A percentile compares a stretch with the other conserved stretches of the same genome.
These are phyloP conservation scores for Rutstroemia sp. DNA, from an alignment of 2,329 filamentous ascomycete species.

Conservation along the genomic window DNA sequence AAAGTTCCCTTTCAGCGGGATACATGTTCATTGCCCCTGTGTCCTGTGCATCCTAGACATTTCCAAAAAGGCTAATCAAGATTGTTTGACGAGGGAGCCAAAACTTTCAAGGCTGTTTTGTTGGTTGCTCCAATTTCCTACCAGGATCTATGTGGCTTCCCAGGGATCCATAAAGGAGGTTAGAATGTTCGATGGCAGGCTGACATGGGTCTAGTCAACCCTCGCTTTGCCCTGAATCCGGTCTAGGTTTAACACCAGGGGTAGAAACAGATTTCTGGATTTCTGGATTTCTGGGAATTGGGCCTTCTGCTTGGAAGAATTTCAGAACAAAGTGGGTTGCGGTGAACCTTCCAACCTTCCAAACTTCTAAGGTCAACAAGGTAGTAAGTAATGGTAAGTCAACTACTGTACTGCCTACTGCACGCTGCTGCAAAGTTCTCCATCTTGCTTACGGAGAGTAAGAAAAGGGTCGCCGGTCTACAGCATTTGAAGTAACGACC, in stretches of 20 bases:
- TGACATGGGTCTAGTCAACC: not conserved
- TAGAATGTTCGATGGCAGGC: slow-evolving; percentile 4
- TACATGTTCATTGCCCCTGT: not conserved
- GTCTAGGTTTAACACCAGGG: slow-evolving; percentile 7
- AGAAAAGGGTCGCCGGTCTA: not conserved
- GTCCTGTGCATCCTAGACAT: not conserved
- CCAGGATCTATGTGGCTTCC: not conserved
- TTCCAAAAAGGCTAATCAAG: not conserved
- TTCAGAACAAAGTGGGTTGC: slow-evolving; percentile 8
- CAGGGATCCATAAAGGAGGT: not conserved
- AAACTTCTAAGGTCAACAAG: not conserved
- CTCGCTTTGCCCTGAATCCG: slow-evolving; percentile 5
- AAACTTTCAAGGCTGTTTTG: not conserved
- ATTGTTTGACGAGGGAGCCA: not conserved
- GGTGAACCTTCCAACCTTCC: slow-evolving; percentile 3
- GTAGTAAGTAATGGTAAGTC: too few relatives aligned
- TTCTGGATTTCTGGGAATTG: slow-evolving; percentile 4
- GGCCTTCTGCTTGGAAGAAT: slow-evolving; percentile 1
- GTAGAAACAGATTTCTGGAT: slow-evolving; percentile 14
- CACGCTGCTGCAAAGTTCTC: not conserved
- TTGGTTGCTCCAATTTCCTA: not conserved
- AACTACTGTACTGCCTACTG: not conserved
- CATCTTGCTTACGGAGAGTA: not conserved
- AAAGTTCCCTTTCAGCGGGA: not conserved
- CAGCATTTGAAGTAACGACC: slow-evolving; percentile 1